Evolutionary conservation across 345 rosid genomes (phyloP).

Genomic region (Pelargonium nanum): DNA sequence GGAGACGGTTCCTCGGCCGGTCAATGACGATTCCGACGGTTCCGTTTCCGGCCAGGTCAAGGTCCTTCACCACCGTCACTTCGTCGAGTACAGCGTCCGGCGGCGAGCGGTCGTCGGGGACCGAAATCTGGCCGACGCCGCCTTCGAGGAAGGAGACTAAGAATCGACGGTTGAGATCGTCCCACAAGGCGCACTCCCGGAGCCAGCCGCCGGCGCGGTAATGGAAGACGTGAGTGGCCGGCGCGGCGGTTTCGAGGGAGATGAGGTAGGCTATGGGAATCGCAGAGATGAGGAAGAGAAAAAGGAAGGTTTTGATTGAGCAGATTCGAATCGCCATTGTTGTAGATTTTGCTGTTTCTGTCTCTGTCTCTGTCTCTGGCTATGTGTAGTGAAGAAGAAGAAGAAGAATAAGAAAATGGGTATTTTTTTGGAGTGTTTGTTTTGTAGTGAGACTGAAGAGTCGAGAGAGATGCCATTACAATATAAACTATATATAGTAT

Average conservation of each 20-base stretch:
- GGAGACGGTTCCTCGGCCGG: constrained; percentile 54
- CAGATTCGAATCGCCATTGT: constrained; percentile 25
- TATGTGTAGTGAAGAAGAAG: too few species aligned
- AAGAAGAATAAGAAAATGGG: too few species aligned
- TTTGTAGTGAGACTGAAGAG: too few species aligned
- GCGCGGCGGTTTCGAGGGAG: constrained; percentile 41
- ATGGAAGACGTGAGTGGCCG: constrained; percentile 57
- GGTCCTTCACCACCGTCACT: constrained; percentile 49
- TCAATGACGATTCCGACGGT: constrained; percentile 62
- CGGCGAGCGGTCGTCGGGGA: constrained; percentile 27
- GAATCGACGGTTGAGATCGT: constrained; percentile 53
- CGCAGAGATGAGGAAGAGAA: constrained; percentile 54
- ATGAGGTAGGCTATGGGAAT: constrained; percentile 58
- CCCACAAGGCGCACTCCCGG: constrained; percentile 95
- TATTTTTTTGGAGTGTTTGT: too few species aligned
- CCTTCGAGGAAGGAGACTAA: constrained; percentile 75
- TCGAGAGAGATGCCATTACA: too few species aligned
- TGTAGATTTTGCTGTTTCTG: too few species aligned
- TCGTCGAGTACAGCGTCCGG: constrained; percentile 33
- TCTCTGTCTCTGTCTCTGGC: too few species aligned
- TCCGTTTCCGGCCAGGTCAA: constrained; percentile 56
- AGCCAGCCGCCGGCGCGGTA: constrained; percentile 66
- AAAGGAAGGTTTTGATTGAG: constrained; percentile 24
- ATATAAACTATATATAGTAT: too few species aligned
- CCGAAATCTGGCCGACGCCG: constrained; percentile 53